Conservation (phyloP, 371 early-diverging fungal genomes). For the Apophysomyces trapeziformis region DNA sequence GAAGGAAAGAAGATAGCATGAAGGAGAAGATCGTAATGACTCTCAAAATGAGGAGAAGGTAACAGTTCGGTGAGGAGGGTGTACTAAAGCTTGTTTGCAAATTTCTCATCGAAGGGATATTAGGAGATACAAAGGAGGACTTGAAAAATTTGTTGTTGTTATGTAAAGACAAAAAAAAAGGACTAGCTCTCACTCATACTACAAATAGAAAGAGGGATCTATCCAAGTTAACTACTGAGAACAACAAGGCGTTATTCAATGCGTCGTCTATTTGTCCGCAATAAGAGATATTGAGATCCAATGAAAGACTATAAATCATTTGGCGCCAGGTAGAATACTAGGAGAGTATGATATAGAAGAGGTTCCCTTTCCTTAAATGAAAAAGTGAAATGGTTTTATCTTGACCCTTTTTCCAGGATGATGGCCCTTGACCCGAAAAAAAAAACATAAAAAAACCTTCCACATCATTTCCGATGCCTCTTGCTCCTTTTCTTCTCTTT, state of each 20-base stretch:
- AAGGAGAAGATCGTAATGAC: not conserved
- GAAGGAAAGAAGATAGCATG: not conserved
- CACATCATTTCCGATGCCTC: not conserved
- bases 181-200: not conserved
- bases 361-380: not conserved
- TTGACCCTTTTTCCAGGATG: not conserved
- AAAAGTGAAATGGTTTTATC: not conserved
- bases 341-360: not conserved
- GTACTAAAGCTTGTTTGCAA: not conserved
- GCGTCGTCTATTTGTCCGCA: not conserved
- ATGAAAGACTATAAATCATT: not conserved
- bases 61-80: slow-evolving; percentile 2
- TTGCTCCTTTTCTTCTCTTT: not conserved
- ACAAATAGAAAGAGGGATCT: not conserved
- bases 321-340: not conserved
- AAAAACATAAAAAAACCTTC: not conserved
- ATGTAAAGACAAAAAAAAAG: not conserved
- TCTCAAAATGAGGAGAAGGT: slow-evolving; percentile 5
- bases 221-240: not conserved
- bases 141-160: not conserved
- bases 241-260: not conserved
- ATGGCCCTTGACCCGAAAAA: not conserved
- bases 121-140: slow-evolving; percentile 8
- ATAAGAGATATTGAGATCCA: not conserved
- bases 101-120: not conserved